Evolutionary conservation across 768 basidiomycete genomes (phyloP), one percentile per base, ranked within the genome.

Genomic region (Mycena chlorophos): DNA sequence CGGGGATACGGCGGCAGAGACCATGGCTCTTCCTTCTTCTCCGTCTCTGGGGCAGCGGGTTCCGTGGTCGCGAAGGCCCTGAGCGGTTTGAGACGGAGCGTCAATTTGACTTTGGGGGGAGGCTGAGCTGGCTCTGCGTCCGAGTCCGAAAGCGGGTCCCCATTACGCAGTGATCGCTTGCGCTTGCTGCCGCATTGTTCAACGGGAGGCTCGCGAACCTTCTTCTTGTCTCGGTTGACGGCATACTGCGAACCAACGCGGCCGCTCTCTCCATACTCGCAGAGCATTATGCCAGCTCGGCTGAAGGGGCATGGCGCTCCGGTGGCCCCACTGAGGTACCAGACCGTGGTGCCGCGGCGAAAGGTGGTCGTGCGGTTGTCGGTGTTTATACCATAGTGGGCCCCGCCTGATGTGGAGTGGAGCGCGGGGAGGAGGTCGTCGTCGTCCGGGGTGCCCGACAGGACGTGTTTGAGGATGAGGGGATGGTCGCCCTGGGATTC

Each of bases 221-320:
- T 68, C 60, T 64, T 64, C 57, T 70, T 65, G 49, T 75, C 65
- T 30, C 63, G 57, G 2, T 65, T 64, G 28, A 51, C 27, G 3
- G 48, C 53, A 37, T 20, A 25, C 50, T 52, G 56, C 52, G 58
- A 52, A 55, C 65, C 72, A 38, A 65, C 63, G 63, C 71, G 81
- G 29, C 79, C 79, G 54, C 76, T 73, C 65, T 84, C 81, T 19
- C 73, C 75, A 66, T 88, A 88, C 42, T 89, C 83, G 66, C 81
- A 86, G 3, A 89, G 78, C 31, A 83, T 77, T 48, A 91, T 86
- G n/a, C 88, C 87, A 1, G 81, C 85, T 55, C 83, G 77, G 4
- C 85, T 73, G 67, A 91, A 91, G 4, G 89, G 89, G 69, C 89
- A 91, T 0, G 85, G 83, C 5, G 84, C 80, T 48, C 89, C 89